A percentile compares a stretch with the other conserved stretches of the same genome.
phyloP scores from a whole-genome alignment of 1,284 basidiomycete genomes.

The Papiliotrema fonsecae region DNA sequence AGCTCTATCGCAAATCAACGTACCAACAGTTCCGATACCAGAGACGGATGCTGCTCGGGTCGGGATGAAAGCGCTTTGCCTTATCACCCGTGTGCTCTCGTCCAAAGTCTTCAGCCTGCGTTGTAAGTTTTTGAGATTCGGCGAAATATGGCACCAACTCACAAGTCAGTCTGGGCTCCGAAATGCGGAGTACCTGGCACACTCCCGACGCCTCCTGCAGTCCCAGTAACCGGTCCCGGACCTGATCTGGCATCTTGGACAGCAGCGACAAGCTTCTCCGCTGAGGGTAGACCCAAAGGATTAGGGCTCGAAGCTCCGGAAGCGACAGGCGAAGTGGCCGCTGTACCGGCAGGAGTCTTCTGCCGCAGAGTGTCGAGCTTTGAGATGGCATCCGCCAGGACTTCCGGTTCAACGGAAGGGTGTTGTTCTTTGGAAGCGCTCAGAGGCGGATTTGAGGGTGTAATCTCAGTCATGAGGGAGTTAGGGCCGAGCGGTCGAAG shows the following conservation, averaged over 20 bases:
- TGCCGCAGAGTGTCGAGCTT: constrained; percentile 40
- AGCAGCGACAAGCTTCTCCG: constrained; percentile 1
- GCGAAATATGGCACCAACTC: constrained; percentile 10
- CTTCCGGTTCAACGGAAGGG: constrained; percentile 23
- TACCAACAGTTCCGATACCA: constrained; percentile 48
- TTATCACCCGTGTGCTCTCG: constrained; percentile 43
- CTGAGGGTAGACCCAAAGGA: constrained; percentile 10
- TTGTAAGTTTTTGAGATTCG: neutral
- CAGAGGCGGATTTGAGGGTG: constrained; percentile 1
- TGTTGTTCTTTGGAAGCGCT: neutral
- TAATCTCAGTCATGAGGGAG: constrained; percentile 15
- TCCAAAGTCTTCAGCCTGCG: constrained; percentile 41
- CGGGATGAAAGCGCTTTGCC: constrained; percentile 39
- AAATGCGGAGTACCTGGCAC: constrained; percentile 47
- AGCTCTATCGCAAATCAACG: constrained; percentile 2
- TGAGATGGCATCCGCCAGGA: constrained; percentile 41
- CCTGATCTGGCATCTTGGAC: constrained; percentile 4
- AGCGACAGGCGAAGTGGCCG: constrained; percentile 25
- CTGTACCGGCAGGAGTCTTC: constrained; percentile 17
- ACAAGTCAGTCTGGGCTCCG: constrained; percentile 45
- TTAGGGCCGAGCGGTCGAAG: constrained; percentile 15
- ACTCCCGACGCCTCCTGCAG: constrained; percentile 7
- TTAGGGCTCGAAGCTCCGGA: constrained; percentile 33
- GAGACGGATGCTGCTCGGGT: constrained; percentile 46
- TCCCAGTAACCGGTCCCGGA: neutral